A percentile compares a stretch with the other conserved stretches of the same genome.
Conservation (phyloP, 352 stramenopile genomes). For the Globisporangium yorkense region DNA sequence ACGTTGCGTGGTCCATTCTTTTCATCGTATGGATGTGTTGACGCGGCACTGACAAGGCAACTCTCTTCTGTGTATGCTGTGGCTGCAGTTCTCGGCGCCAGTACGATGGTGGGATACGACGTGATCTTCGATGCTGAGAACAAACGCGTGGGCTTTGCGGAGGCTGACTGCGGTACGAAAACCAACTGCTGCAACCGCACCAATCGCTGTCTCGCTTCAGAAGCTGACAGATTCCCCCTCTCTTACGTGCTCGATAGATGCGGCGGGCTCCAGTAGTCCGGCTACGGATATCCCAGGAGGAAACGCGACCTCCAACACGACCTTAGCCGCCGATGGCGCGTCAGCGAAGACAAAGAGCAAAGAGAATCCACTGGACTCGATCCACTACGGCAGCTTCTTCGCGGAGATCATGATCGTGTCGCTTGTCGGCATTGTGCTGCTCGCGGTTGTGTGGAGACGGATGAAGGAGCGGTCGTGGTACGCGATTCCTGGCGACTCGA, state of each 20-base stretch:
- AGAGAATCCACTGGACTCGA: slow-evolving; percentile 10
- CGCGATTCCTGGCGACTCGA: slow-evolving; percentile 36
- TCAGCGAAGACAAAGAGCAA: slow-evolving; percentile 2
- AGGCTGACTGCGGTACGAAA: slow-evolving; percentile 51
- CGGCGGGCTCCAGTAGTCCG: not conserved
- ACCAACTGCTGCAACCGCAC: slow-evolving; percentile 2
- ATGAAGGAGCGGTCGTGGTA: slow-evolving; percentile 42
- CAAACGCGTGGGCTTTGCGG: slow-evolving; percentile 72
- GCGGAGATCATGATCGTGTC: slow-evolving; percentile 45
- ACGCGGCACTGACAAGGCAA: no score
- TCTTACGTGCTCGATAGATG: not conserved
- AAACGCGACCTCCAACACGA: not conserved
- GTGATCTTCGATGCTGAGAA: slow-evolving; percentile 83
- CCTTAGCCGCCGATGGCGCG: not conserved
- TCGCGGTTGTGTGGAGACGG: slow-evolving; percentile 46
- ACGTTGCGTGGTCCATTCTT: slow-evolving; percentile 2
- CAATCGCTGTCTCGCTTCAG: not conserved
- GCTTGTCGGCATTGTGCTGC: slow-evolving; percentile 45
- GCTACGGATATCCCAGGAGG: not conserved
- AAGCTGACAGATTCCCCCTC: not conserved
- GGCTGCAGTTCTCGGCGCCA: slow-evolving; percentile 61
- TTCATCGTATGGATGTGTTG: not conserved
- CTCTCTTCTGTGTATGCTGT: not conserved
- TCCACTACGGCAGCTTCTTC: slow-evolving; percentile 31
- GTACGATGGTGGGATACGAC: slow-evolving; percentile 74